phyloP scores from a whole-genome alignment of 345 rosid genomes.

The Pelargonium nanum region DNA sequence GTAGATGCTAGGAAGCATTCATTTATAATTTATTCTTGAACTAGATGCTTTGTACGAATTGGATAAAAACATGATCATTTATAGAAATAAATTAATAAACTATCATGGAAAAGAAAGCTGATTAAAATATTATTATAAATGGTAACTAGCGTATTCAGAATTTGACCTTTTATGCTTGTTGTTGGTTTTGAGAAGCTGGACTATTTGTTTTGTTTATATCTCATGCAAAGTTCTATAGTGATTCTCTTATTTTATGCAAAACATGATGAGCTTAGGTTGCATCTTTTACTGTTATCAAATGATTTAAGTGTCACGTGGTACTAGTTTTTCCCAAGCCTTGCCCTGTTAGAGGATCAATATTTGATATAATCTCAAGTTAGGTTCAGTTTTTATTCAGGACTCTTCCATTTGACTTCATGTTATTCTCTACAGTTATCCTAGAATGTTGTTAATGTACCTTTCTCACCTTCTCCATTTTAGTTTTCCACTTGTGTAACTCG shows the following conservation, averaged over 20 bases:
- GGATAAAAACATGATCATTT: not conserved
- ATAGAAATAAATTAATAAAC: not conserved
- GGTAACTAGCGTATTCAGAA: not conserved
- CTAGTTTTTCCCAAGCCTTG: not conserved
- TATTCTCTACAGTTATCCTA: not conserved
- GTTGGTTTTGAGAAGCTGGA: not conserved
- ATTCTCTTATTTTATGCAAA: too few species aligned
- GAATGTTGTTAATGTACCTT: conserved; percentile 3
- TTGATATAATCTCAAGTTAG: not conserved
- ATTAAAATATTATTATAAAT: too few species aligned
- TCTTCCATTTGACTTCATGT: conserved; percentile 10
- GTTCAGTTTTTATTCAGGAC: not conserved
- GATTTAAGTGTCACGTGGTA: not conserved
- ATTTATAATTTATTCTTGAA: too few species aligned
- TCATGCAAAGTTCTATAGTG: too few species aligned
- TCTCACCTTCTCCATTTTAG: conserved; percentile 4
- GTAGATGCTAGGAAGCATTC: not conserved
- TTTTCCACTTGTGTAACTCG: not conserved
- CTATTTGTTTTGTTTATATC: not conserved
- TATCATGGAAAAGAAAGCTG: not conserved
- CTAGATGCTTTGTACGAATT: not conserved
- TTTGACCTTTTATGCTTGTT: not conserved
- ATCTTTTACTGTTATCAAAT: not conserved
- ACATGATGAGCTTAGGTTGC: not conserved
- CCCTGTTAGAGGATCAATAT: too few species aligned